Percentiles rank a stretch among this genome's conserved stretches.
phyloP scores from a whole-genome alignment of 2,329 filamentous ascomycete genomes.

The Penicillium sp. region DNA sequence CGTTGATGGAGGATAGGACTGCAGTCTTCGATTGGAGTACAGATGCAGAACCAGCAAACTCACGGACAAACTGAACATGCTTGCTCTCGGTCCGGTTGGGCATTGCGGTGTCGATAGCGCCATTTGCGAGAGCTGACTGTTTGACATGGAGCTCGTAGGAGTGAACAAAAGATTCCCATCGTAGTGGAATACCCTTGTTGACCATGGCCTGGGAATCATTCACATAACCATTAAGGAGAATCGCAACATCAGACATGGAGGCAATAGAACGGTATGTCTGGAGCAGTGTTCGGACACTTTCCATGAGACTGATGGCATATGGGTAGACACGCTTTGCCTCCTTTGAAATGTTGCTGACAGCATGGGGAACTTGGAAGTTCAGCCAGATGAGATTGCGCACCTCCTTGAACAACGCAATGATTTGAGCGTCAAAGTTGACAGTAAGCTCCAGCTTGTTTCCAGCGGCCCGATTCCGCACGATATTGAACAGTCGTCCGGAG shows the following conservation, averaged over 20 bases:
- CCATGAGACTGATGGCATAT: conserved; percentile 96
- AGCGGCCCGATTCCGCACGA: conserved; percentile 83
- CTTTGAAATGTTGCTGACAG: conserved; percentile 93
- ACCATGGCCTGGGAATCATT: conserved; percentile 86
- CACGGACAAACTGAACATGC: conserved; percentile 93
- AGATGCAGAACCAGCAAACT: conserved; percentile 85
- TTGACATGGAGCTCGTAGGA: conserved; percentile 89
- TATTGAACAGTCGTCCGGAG: conserved; percentile 86
- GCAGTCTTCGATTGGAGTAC: conserved; percentile 85
- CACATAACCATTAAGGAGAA: conserved; percentile 85
- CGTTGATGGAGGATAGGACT: conserved; percentile 74
- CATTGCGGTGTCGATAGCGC: conserved; percentile 60
- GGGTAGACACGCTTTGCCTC: conserved; percentile 99
- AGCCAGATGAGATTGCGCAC: conserved; percentile 95
- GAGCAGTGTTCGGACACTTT: conserved; percentile 90
- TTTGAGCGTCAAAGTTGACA: conserved; percentile 96
- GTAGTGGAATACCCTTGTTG: conserved; percentile 80
- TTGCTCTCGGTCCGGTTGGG: conserved; percentile 74
- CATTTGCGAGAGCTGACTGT: conserved; percentile 61
- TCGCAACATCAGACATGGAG: conserved; percentile 82
- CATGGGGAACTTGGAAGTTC: conserved; percentile 89
- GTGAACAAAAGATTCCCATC: conserved; percentile 98
- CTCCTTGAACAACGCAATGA: conserved; percentile 98
- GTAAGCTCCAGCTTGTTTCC: conserved; percentile 84
- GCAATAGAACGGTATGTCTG: conserved; percentile 84